A percentile compares a stretch with the other conserved stretches of the same genome.
phyloP scores from a whole-genome alignment of 2,329 filamentous ascomycete species.

The Monilinia fructicola region DNA sequence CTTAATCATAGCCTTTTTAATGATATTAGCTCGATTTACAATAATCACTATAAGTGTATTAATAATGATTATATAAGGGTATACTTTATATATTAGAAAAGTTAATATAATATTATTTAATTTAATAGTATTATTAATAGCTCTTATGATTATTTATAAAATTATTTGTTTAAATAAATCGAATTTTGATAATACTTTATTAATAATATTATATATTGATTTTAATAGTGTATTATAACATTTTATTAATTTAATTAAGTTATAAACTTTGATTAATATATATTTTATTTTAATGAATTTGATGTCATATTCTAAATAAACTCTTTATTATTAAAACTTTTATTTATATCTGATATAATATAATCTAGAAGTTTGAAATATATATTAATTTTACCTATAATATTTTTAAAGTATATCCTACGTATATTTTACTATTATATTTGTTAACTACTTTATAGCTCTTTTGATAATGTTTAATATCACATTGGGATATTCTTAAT shows the following conservation, averaged over 20 bases:
- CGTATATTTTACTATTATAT: background rate
- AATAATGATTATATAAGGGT: background rate
- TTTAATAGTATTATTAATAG: background rate
- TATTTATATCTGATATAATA: background rate
- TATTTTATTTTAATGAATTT: background rate
- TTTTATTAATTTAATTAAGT: no score
- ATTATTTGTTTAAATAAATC: no score
- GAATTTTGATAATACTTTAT: no score
- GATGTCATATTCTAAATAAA: background rate
- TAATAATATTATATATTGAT: no score
- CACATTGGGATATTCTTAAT: no score
- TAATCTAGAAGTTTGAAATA: background rate
- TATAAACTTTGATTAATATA: no score
- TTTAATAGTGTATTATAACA: no score
- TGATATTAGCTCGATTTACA: background rate
- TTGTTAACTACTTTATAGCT: background rate
- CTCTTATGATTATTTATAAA: no score
- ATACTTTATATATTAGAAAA: background rate
- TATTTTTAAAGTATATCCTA: background rate
- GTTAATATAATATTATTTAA: background rate
- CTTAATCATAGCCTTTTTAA: background rate
- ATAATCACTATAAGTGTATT: background rate
- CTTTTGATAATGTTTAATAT: no score
- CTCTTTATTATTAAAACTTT: background rate
- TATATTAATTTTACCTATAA: background rate